Evolutionary conservation across 164 flowering plant genomes (phyloP).

Genomic region (Kalanchoe fedtschenkoi): DNA sequence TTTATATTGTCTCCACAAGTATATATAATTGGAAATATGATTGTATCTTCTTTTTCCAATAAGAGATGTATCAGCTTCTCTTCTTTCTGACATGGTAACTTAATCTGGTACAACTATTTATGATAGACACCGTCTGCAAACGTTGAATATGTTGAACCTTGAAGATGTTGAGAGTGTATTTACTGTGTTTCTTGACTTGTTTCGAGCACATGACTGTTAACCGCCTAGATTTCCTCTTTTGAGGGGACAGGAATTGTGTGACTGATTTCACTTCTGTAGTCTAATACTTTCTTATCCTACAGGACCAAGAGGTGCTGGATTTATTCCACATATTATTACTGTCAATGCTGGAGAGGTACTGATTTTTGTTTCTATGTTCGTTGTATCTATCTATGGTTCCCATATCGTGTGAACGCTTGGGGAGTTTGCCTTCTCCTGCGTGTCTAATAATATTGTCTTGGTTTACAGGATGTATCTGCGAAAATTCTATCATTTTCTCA

Average conservation of each 20-base stretch:
- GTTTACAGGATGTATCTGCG: constrained; percentile 67
- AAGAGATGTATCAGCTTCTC: background rate
- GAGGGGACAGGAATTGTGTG: background rate
- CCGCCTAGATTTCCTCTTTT: background rate
- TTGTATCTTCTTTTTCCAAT: background rate
- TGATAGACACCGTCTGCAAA: too few species aligned
- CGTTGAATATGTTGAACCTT: too few species aligned
- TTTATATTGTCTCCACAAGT: background rate
- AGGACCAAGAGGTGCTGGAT: constrained; percentile 73
- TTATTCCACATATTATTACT: constrained; percentile 78
- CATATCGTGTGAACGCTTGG: too few species aligned
- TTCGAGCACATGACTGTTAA: background rate
- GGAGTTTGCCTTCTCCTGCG: background rate
- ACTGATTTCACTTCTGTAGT: background rate
- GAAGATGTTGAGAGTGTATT: too few species aligned
- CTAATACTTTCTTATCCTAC: constrained; percentile 15
- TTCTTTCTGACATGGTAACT: background rate
- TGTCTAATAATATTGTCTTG: background rate
- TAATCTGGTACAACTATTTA: background rate
- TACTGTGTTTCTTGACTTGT: background rate
- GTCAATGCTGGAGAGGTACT: constrained; percentile 89
- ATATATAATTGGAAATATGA: background rate
- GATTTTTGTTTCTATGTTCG: background rate
- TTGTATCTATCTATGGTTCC: background rate
- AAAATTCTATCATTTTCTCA: constrained; percentile 88